Conservation (phyloP, 192 early-diverging fungal species). For the Linnemannia elongata region DNA sequence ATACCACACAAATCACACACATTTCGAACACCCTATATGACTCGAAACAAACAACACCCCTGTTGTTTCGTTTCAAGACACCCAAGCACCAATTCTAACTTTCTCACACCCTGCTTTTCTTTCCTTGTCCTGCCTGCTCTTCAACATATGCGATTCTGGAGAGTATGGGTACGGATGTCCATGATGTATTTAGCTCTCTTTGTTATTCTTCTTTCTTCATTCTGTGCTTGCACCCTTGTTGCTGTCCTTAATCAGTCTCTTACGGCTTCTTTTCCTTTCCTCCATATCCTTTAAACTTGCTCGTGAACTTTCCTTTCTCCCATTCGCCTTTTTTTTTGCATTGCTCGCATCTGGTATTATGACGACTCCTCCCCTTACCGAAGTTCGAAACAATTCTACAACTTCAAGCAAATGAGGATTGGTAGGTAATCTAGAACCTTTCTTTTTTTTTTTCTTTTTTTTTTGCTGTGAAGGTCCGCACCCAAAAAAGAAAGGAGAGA, state of each 20-base stretch:
- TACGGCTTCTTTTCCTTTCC: not conserved
- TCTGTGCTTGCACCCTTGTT: not conserved
- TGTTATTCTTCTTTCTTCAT: too few relatives aligned
- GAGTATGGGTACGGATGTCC: too few relatives aligned
- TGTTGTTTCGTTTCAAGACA: too few relatives aligned
- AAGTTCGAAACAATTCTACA: not conserved
- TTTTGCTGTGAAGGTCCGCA: not conserved
- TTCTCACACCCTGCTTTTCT: too few relatives aligned
- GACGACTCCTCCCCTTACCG: not conserved
- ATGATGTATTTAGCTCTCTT: too few relatives aligned
- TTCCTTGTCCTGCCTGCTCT: too few relatives aligned
- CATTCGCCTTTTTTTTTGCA: conserved; percentile 3
- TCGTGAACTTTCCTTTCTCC: not conserved
- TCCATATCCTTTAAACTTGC: not conserved
- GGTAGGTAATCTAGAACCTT: not conserved
- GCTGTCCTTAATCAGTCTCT: not conserved
- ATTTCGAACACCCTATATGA: not conserved
- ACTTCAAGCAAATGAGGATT: not conserved
- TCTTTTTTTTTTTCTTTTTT: conserved; percentile 12
- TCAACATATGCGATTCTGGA: too few relatives aligned
- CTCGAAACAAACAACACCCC: too few relatives aligned
- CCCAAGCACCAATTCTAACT: too few relatives aligned
- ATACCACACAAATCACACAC: not conserved
- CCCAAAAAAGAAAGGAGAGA: not conserved
- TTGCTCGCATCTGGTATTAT: not conserved